Base-by-base conservation (phyloP, 2,329 filamentous ascomycete species). In the Ophiostoma pallidulum region DNA sequence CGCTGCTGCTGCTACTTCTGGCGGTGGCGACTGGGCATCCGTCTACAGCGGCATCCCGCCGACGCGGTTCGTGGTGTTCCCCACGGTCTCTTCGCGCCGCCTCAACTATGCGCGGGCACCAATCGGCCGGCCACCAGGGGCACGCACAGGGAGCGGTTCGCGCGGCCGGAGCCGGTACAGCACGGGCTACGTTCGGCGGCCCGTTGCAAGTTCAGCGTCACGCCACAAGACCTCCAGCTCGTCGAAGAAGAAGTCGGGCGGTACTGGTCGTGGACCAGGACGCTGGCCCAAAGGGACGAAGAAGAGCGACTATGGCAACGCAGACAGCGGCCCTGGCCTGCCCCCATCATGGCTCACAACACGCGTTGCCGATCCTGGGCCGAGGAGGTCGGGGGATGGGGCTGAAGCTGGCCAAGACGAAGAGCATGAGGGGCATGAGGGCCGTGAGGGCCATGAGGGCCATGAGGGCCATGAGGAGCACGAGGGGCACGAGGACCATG, bases 61-160 rank as follows among this genome's bases (percentile, higher is more conserved):
- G 0, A 79, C 72, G 2, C 77, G 86, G 29, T 94, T 88, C 62
- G 83, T 89, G 57, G 78, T 92, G 35, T 91, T 86, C 58, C 87
- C 87, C 8, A 77, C 83, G 0, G 66, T 84, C 8, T 67, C 66
- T 10, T 65, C 68, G 44, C 71, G 76, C 19, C 69, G 75, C 7
- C 59, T 64, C 14, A 72, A 72, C 38, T 67, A 74, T 14, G 60
- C 67, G 10, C 68, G 74, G 18, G 60, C 64, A 18, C 66, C 63
- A 8, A 64, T 69, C 3, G 60, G 62, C 33, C 65, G 72, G 18
- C 62, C 69, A 3, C 58, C 67, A 3, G 55, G 56, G 2, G 51
- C 61, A 1, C 66, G 69, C 12, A 62, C 64, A 9, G 53, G 57
- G 44, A 62, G 60, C 52, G 55, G 58, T 39, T 53, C 67, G 47